phyloP scores from a whole-genome alignment of 2,329 filamentous ascomycete species.

The Diaporthe amygdali region DNA sequence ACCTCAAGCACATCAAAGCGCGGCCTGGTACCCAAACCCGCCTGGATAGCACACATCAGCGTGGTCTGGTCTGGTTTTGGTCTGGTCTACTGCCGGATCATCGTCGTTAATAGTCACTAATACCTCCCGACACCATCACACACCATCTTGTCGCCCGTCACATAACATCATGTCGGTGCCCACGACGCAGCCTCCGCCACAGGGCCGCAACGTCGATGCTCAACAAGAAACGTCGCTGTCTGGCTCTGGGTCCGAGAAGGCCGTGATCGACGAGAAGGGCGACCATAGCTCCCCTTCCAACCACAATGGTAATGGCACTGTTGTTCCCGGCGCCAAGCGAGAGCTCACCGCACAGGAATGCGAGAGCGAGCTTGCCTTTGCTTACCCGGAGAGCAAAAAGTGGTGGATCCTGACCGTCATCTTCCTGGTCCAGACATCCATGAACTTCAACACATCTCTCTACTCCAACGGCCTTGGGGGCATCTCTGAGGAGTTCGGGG shows the following conservation, averaged over 20 bases:
- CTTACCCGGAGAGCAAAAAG: conserved; percentile 67
- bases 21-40: background rate
- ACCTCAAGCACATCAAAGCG: too few relatives aligned
- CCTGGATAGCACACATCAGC: background rate
- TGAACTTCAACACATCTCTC: conserved; percentile 80
- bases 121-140: background rate
- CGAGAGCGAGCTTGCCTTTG: conserved; percentile 69
- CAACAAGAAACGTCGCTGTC: background rate
- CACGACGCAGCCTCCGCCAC: conserved; percentile 1
- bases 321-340: conserved; percentile 28
- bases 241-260: background rate
- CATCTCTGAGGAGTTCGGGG: conserved; percentile 69
- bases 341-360: conserved; percentile 64
- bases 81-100: background rate
- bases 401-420: conserved; percentile 77
- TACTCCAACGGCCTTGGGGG: conserved; percentile 73
- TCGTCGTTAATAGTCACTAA: background rate
- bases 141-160: background rate
- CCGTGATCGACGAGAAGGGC: conserved; percentile 18
- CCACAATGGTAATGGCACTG: background rate
- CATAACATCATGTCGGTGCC: background rate
- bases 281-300: background rate
- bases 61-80: background rate
- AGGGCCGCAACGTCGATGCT: background rate
- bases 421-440: conserved; percentile 75